Evolutionary conservation across 768 basidiomycete species (phyloP).

Genomic region (Tricholoma sp.): DNA sequence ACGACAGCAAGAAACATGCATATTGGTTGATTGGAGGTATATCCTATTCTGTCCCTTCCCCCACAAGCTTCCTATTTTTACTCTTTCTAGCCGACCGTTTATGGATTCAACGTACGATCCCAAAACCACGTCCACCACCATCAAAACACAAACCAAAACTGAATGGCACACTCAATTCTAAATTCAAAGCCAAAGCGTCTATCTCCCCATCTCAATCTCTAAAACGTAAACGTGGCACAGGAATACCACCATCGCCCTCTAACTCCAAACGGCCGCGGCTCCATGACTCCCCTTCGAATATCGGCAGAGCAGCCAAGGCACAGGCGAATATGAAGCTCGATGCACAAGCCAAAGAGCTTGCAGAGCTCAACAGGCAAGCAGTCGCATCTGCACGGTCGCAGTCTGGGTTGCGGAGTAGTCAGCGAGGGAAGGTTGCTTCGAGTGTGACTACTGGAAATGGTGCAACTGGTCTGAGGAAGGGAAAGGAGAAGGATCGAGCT

Average conservation of each 20-base stretch:
- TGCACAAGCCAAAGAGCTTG: constrained; percentile 64
- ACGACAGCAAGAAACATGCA: constrained; percentile 70
- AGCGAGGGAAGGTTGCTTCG: background rate
- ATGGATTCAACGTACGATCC: constrained; percentile 75
- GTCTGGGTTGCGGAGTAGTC: constrained; percentile 8
- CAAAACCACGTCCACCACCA: constrained; percentile 11
- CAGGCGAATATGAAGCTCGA: constrained; percentile 68
- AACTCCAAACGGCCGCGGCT: constrained; percentile 21
- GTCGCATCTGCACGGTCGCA: constrained; percentile 16
- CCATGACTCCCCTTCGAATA: constrained; percentile 1
- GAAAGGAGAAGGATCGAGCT: constrained; percentile 14
- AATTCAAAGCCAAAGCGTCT: constrained; percentile 31
- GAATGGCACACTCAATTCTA: background rate
- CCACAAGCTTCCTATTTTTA: background rate
- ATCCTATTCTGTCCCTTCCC: constrained; percentile 14
- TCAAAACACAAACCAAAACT: background rate
- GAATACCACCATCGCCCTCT: constrained; percentile 4
- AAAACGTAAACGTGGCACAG: constrained; percentile 33
- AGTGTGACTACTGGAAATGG: background rate
- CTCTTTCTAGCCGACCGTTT: constrained; percentile 61
- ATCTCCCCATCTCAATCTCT: constrained; percentile 26
- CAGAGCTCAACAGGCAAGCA: constrained; percentile 53
- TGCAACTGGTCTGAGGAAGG: constrained; percentile 4
- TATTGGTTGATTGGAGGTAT: constrained; percentile 85
- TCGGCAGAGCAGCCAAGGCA: constrained; percentile 59